phyloP scores from a whole-genome alignment of 148 eudicot species.

The Dianthus caryophyllus region DNA sequence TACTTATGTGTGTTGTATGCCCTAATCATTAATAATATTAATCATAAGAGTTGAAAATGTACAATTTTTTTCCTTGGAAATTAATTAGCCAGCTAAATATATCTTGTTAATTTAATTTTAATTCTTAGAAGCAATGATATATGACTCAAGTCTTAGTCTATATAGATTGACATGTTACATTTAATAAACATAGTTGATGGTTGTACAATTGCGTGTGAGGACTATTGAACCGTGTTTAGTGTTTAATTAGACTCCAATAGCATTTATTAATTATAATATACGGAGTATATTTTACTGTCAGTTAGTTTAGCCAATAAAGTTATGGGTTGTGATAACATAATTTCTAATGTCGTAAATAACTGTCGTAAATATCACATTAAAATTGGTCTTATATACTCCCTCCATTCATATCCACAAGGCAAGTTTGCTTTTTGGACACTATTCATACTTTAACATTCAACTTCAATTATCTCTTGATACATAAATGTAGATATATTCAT shows the following conservation, averaged over 20 bases:
- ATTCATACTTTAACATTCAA: too few relatives aligned
- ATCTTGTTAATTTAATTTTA: not conserved
- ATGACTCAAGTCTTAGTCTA: conserved; percentile 15
- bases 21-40: conserved; percentile 13
- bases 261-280: not conserved
- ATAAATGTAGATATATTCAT: too few relatives aligned
- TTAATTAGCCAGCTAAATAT: conserved; percentile 22
- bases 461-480: too few relatives aligned
- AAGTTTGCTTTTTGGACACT: too few relatives aligned
- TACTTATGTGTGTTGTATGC: not conserved
- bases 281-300: too few relatives aligned
- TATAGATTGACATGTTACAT: conserved; percentile 16
- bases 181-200: not conserved
- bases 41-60: conserved; percentile 25
- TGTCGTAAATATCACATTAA: too few relatives aligned
- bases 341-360: too few relatives aligned
- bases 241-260: too few relatives aligned
- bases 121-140: conserved; percentile 13
- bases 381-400: too few relatives aligned
- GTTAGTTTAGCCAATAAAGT: too few relatives aligned
- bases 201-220: conserved; percentile 9
- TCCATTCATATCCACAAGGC: too few relatives aligned
- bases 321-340: too few relatives aligned
- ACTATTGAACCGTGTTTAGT: not conserved
- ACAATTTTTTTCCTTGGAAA: not conserved